Conservation (phyloP, 192 early-diverging fungal genomes). For the Haplosporangium gracile region DNA sequence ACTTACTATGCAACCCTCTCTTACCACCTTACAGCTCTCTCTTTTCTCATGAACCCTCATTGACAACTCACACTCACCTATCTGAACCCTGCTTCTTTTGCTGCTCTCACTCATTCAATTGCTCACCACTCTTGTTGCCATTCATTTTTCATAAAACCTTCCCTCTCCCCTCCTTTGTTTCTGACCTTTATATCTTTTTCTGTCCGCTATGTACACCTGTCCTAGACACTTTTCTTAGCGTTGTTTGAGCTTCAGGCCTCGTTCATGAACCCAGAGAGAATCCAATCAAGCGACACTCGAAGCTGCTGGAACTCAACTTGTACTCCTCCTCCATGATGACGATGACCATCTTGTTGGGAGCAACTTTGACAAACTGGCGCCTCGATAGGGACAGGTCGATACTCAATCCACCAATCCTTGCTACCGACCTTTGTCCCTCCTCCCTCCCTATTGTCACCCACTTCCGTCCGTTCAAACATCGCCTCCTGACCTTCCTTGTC, state of each 20-base stretch:
- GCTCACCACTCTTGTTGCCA: not conserved
- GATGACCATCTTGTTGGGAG: not conserved
- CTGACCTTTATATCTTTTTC: not conserved
- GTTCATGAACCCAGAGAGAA: conserved; percentile 1
- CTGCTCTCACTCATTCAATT: conserved; percentile 2
- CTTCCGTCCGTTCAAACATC: no score
- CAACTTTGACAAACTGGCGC: not conserved
- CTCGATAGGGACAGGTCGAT: not conserved
- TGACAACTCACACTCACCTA: no score
- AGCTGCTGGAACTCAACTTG: not conserved
- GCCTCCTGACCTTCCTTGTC: not conserved
- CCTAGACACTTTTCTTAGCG: not conserved
- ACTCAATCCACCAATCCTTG: conserved; percentile 1
- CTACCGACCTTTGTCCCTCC: not conserved
- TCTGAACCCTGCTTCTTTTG: conserved; percentile 9
- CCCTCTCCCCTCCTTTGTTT: not conserved
- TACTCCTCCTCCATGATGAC: not conserved
- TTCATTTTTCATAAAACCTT: not conserved
- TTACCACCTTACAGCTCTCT: not conserved
- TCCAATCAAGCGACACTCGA: not conserved
- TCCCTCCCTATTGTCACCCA: not conserved
- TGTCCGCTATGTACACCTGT: not conserved
- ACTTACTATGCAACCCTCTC: not conserved
- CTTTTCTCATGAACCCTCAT: not conserved
- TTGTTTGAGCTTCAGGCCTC: not conserved